These are phyloP conservation scores for Hypoxylon rickii DNA, from an alignment of 495 filamentous ascomycete genomes.

Conservation along the genomic window DNA sequence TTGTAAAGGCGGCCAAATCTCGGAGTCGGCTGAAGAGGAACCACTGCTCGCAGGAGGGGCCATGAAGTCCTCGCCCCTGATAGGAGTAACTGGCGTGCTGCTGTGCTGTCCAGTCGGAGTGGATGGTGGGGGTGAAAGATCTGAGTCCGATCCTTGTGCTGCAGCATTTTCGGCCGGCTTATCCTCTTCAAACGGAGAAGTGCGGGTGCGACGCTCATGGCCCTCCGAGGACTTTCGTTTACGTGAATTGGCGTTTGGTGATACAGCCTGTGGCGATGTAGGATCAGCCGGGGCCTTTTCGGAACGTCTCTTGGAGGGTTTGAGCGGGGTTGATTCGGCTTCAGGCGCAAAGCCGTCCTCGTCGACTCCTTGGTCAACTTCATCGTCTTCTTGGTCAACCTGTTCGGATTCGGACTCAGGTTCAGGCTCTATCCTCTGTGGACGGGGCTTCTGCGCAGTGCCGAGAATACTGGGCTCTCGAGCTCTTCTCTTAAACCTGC, in stretches of 20 bases:
- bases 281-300: conserved; percentile 6
- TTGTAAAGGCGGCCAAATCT: conserved; percentile 47
- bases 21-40: conserved; percentile 41
- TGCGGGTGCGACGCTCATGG: conserved; percentile 35
- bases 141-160: conserved; percentile 34
- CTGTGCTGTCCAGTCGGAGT: conserved; percentile 17
- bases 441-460: conserved; percentile 43
- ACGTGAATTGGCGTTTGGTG: conserved; percentile 38
- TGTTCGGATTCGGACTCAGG: conserved; percentile 18
- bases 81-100: conserved; percentile 23
- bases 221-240: conserved; percentile 53
- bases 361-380: conserved; percentile 19
- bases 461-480: conserved; percentile 56
- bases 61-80: conserved; percentile 46
- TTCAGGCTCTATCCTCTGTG: conserved; percentile 38
- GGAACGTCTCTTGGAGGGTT: conserved; percentile 43
- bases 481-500: conserved; percentile 49
- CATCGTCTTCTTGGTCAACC: conserved; percentile 37
- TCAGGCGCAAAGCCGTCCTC: conserved; percentile 50
- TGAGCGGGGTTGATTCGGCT: conserved; percentile 49
- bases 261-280: conserved; percentile 21
- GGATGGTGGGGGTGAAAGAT: conserved; percentile 26
- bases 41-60: conserved; percentile 52
- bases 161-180: conserved; percentile 35
- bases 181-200: conserved; percentile 37